These are phyloP conservation scores for Sporothrix mexicana DNA, from an alignment of 2,329 filamentous ascomycete genomes.

Conservation along the genomic window DNA sequence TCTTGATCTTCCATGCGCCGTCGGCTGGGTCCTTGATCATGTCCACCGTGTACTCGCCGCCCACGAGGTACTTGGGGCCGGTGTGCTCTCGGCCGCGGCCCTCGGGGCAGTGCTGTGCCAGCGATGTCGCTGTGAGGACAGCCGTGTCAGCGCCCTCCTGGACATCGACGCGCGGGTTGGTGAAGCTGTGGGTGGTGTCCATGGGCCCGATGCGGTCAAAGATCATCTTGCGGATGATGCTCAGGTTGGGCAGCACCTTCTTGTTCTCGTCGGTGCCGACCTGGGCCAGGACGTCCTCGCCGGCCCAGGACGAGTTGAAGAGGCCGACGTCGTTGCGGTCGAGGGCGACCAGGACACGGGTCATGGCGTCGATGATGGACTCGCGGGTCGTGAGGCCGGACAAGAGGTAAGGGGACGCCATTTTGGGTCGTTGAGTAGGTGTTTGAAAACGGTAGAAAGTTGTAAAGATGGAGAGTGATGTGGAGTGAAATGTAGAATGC, in stretches of 20 bases:
- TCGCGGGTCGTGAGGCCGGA: constrained; percentile 19
- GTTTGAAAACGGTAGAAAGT: not conserved
- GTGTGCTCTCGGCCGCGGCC: constrained; percentile 16
- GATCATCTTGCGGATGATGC: constrained; percentile 8
- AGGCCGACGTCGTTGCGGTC: constrained; percentile 8
- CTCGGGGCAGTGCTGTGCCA: constrained; percentile 10
- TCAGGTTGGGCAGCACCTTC: constrained; percentile 11
- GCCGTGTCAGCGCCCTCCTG: constrained; percentile 21
- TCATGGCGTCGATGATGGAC: constrained; percentile 23
- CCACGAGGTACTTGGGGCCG: constrained; percentile 20
- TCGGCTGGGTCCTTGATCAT: not conserved
- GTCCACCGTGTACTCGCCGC: constrained; percentile 21
- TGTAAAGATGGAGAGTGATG: not conserved
- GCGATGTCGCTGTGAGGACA: not conserved
- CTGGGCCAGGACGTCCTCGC: not conserved
- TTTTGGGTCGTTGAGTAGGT: not conserved
- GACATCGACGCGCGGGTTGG: constrained; percentile 9
- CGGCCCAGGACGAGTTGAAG: constrained; percentile 24
- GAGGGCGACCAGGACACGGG: not conserved
- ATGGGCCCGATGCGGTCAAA: constrained; percentile 13
- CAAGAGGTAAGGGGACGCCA: not conserved
- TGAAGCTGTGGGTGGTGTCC: constrained; percentile 24
- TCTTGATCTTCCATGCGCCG: constrained; percentile 15
- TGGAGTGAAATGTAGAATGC: not conserved
- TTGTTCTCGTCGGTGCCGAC: constrained; percentile 9